Evolutionary conservation across 257 asterid genomes (phyloP), one percentile per base, ranked within the genome.

Genomic region (Solanum sparsipilum): DNA sequence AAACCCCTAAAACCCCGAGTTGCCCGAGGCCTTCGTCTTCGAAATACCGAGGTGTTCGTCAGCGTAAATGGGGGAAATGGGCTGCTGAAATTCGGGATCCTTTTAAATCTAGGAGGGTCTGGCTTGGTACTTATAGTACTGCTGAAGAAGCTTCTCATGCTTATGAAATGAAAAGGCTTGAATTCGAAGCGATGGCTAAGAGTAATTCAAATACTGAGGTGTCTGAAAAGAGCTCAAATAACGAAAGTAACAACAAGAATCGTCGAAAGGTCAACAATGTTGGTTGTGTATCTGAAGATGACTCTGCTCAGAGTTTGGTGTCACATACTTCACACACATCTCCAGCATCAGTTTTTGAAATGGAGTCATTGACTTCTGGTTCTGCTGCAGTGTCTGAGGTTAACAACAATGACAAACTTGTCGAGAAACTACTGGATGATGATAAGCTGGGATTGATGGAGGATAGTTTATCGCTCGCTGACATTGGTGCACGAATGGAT

Each of bases 261-360:
- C 27, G 52, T 74, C 83, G 83, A 36, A 74, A 74, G 52, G 84
- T n/a, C 29, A 71, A 38, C 35, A 76, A 46, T 56, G 86, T 44
- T 71, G 48, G 65, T 39, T 87, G 78, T 34, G 91, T 65, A 2
- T 92, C 96, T 0, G 60, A 39, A 21, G 97, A 89, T 71, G 91
- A 86, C 34, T 94, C 96, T 4, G 91, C 88, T 34, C 95, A 87
- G 83, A 94, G 97, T 91, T 87, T 79, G 32, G 90, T 82, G 3
- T 95, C 98, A 5, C 91, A 75, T 88, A 85, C 90, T 39, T 91
- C 94, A 35, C 92, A 87, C 9, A 89, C 96, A 0, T 94, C 96
- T 11, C 96, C 95, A 0, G 89, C 94, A 0, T 93, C 95, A 0
- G 95, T 94, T 25, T 92, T 94, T 2, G 96, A 94, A 83, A 25